Percentiles rank a stretch among this genome's conserved stretches.
Conservation (phyloP, 1,284 basidiomycete species). For the Termitomyces sp. region DNA sequence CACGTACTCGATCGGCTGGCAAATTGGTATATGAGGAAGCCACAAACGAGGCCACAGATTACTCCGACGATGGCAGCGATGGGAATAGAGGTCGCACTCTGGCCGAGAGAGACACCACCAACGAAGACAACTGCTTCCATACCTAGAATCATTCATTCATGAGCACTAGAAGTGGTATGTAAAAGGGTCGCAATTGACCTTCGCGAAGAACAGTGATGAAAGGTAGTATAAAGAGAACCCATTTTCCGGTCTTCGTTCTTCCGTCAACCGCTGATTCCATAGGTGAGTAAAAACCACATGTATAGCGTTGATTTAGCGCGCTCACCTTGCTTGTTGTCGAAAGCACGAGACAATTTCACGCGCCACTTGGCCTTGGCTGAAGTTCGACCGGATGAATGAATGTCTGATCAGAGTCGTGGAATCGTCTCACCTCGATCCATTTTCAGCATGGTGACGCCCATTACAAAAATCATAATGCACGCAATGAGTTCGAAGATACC, state of each 20-base stretch:
- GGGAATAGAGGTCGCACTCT: constrained; percentile 79
- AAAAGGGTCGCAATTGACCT: constrained; percentile 38
- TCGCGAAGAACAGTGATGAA: constrained; percentile 89
- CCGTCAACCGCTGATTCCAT: constrained; percentile 35
- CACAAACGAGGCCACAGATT: constrained; percentile 65
- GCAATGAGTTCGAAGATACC: constrained; percentile 83
- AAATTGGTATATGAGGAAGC: constrained; percentile 71
- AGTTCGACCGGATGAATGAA: neutral
- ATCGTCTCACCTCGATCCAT: constrained; percentile 46
- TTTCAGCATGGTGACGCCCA: constrained; percentile 76
- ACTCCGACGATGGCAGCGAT: constrained; percentile 84
- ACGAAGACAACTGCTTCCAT: constrained; percentile 93
- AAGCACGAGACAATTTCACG: constrained; percentile 78
- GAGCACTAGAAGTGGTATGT: neutral
- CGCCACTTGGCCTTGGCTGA: constrained; percentile 84
- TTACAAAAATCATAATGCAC: constrained; percentile 74
- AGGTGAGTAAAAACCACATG: neutral
- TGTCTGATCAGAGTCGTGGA: neutral
- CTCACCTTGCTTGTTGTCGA: constrained; percentile 45
- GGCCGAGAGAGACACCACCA: constrained; percentile 83
- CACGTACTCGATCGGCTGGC: constrained; percentile 65
- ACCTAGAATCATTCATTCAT: constrained; percentile 31
- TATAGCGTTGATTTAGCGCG: constrained; percentile 15
- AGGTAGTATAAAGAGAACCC: constrained; percentile 84
- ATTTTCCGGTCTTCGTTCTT: constrained; percentile 58